Conservation (phyloP, 768 basidiomycete genomes). For the Psilocybe cyanescens region DNA sequence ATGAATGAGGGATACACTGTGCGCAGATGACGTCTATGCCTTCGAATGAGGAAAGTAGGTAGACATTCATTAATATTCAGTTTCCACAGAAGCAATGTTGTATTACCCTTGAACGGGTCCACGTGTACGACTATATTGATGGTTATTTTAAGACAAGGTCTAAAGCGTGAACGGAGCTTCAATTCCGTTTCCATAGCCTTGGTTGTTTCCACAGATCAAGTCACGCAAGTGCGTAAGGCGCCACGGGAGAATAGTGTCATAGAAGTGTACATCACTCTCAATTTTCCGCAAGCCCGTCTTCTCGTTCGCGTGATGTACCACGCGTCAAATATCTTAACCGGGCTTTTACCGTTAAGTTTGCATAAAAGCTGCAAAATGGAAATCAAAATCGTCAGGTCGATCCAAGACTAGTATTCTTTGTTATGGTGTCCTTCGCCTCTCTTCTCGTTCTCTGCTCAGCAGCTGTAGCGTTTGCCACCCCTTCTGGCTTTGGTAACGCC, state of each 20-base stretch:
- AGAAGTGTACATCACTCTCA: not conserved
- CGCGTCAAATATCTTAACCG: not conserved
- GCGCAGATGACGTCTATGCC: no score
- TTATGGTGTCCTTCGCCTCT: slow-evolving; percentile 16
- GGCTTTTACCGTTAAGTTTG: slow-evolving; percentile 6
- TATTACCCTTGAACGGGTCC: not conserved
- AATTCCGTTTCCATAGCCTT: not conserved
- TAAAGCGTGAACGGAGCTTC: not conserved
- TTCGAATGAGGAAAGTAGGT: no score
- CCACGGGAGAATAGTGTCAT: not conserved
- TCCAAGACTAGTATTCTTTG: not conserved
- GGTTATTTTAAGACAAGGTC: not conserved
- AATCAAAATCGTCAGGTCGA: not conserved
- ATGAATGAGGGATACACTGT: no score
- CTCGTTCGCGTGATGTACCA: not conserved
- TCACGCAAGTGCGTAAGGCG: not conserved
- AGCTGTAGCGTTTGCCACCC: slow-evolving; percentile 5
- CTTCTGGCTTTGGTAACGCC: slow-evolving; percentile 4
- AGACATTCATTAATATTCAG: no score
- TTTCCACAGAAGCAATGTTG: no score
- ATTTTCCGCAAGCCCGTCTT: not conserved
- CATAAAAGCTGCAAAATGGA: slow-evolving; percentile 2
- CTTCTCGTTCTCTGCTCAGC: slow-evolving; percentile 14
- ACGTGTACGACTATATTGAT: not conserved
- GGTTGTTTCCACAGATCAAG: not conserved